A percentile compares a stretch with the other conserved stretches of the same genome.
These are phyloP conservation scores for Exophiala sideris DNA, from an alignment of 2,329 filamentous ascomycete genomes.

Conservation along the genomic window DNA sequence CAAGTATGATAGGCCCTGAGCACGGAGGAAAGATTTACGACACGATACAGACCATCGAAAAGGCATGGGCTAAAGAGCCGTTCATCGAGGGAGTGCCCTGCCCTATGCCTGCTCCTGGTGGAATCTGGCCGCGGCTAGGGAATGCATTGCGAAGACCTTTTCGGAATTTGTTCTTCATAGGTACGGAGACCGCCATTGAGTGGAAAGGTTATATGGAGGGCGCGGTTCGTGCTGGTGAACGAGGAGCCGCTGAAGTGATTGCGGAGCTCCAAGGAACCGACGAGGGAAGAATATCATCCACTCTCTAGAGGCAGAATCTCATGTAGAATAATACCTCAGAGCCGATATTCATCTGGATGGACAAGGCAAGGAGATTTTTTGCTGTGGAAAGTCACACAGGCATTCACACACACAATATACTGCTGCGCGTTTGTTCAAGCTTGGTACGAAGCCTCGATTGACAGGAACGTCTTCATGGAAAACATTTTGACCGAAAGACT, in stretches of 20 bases:
- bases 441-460: too few relatives aligned
- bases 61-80: slow-evolving; percentile 39
- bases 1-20: slow-evolving; percentile 3
- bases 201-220: slow-evolving; percentile 62
- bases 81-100: slow-evolving; percentile 36
- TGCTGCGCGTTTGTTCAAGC: too few relatives aligned
- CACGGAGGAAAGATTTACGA: slow-evolving; percentile 4
- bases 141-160: slow-evolving; percentile 34
- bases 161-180: slow-evolving; percentile 50
- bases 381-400: too few relatives aligned
- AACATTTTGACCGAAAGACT: too few relatives aligned
- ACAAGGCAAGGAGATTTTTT: too few relatives aligned
- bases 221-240: slow-evolving; percentile 49
- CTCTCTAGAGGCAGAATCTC: too few relatives aligned
- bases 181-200: slow-evolving; percentile 51
- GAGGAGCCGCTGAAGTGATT: slow-evolving; percentile 39
- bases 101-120: slow-evolving; percentile 36
- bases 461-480: too few relatives aligned
- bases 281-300: too few relatives aligned
- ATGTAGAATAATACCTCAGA: too few relatives aligned
- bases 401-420: too few relatives aligned
- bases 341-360: too few relatives aligned
- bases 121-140: slow-evolving; percentile 38
- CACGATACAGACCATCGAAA: slow-evolving; percentile 25
- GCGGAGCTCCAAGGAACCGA: slow-evolving; percentile 38